Conservation (phyloP, 106 monocot genomes). For the Allium fistulosum region DNA sequence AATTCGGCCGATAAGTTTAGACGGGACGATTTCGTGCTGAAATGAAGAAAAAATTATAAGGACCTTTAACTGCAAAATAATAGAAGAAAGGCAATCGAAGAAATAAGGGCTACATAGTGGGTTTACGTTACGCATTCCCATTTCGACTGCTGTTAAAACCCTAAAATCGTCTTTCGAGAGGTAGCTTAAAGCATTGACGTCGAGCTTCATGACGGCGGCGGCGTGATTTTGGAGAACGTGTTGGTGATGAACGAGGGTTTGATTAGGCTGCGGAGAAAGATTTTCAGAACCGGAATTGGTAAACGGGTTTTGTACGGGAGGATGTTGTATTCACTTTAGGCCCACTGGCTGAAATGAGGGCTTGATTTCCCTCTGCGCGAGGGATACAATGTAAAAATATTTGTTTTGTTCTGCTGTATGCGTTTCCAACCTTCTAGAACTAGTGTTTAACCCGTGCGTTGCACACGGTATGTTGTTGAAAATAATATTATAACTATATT, state of each 20-base stretch:
- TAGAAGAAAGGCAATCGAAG: neutral
- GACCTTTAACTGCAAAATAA: neutral
- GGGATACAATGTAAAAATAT: too few species aligned
- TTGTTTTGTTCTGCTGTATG: too few species aligned
- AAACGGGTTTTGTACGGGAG: too few species aligned
- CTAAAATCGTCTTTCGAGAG: constrained; percentile 89
- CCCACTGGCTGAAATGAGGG: too few species aligned
- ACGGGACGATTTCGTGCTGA: constrained; percentile 91
- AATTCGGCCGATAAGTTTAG: constrained; percentile 81
- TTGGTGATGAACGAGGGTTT: neutral
- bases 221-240: neutral
- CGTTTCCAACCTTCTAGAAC: too few species aligned
- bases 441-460: too few species aligned
- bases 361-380: too few species aligned
- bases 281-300: too few species aligned
- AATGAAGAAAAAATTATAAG: neutral
- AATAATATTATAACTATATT: too few species aligned
- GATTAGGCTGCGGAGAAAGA: too few species aligned
- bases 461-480: too few species aligned
- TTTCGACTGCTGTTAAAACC: constrained; percentile 92
- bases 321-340: too few species aligned
- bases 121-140: constrained; percentile 95
- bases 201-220: constrained; percentile 71
- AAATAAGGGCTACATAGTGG: neutral
- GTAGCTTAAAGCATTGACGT: constrained; percentile 80